These are phyloP conservation scores for Drechslera avenae DNA, from an alignment of 2,329 filamentous ascomycete genomes.

Conservation along the genomic window DNA sequence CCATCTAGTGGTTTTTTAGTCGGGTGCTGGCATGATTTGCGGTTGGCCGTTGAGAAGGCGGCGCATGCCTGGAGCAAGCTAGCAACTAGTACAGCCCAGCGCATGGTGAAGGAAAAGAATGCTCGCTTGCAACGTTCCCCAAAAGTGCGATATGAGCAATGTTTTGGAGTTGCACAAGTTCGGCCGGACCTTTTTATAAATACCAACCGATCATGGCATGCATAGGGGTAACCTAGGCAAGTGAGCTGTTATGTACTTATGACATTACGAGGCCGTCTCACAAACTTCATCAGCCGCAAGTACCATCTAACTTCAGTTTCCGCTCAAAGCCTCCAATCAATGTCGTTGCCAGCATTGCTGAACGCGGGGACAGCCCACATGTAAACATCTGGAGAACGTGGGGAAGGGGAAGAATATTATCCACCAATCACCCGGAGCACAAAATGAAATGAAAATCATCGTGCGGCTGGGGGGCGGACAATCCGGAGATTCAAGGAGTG, in stretches of 20 bases:
- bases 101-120: constrained; percentile 13
- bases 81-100: constrained; percentile 7
- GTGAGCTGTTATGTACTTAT: no score
- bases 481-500: background rate
- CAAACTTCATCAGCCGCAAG: constrained; percentile 1
- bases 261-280: background rate
- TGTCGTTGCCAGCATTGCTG: background rate
- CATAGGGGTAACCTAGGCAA: background rate
- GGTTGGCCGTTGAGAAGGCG: constrained; percentile 23
- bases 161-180: background rate
- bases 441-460: background rate
- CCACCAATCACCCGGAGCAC: constrained; percentile 25
- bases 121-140: no score
- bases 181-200: constrained; percentile 1
- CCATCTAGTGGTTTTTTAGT: constrained; percentile 46
- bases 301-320: background rate
- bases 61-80: constrained; percentile 21
- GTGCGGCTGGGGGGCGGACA: background rate
- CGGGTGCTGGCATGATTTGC: constrained; percentile 46
- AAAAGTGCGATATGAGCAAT: background rate
- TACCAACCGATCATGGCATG: background rate
- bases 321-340: constrained; percentile 12
- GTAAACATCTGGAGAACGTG: constrained; percentile 15
- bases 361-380: constrained; percentile 21
- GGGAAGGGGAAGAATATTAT: constrained; percentile 23